Conservation (phyloP, 2,329 filamentous ascomycete species). For the Allantophomopsis cytisporea region DNA sequence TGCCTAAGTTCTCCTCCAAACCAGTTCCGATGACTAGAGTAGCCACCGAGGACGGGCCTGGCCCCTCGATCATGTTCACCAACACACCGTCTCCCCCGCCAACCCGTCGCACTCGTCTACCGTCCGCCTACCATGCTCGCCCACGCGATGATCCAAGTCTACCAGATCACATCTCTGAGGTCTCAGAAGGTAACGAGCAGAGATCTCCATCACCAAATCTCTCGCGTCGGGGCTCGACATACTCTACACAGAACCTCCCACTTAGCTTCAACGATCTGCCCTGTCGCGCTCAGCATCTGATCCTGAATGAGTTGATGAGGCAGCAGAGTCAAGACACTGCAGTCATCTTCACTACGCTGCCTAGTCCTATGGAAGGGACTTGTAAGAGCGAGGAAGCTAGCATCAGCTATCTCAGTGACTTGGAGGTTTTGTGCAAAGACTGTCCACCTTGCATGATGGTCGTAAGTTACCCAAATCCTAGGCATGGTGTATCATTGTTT, state of each 20-base stretch:
- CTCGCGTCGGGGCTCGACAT: conserved; percentile 24
- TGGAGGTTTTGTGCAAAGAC: conserved; percentile 66
- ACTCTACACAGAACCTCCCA: conserved; percentile 48
- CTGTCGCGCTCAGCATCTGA: conserved; percentile 71
- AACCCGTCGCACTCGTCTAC: conserved; percentile 7
- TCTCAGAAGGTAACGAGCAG: conserved; percentile 4
- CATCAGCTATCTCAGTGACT: conserved; percentile 60
- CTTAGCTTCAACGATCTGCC: conserved; percentile 80
- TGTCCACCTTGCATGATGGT: conserved; percentile 68
- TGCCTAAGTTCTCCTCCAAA: conserved; percentile 56
- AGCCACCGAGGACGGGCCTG: conserved; percentile 47
- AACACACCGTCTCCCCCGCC: conserved; percentile 22
- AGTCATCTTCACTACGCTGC: conserved; percentile 72
- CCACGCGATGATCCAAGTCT: conserved; percentile 1
- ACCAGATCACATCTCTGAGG: conserved; percentile 7
- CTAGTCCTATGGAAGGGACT: conserved; percentile 68
- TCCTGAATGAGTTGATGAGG: conserved; percentile 73
- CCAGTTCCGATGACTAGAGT: conserved; percentile 60
- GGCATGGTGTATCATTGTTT: no score
- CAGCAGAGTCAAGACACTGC: conserved; percentile 56
- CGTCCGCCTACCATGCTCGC: conserved; percentile 12
- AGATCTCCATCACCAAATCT: conserved; percentile 4
- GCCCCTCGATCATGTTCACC: conserved; percentile 65
- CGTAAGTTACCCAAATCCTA: no score
- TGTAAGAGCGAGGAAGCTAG: conserved; percentile 56